Evolutionary conservation across 768 basidiomycete species (phyloP).

Genomic region (Mrakia gelida): DNA sequence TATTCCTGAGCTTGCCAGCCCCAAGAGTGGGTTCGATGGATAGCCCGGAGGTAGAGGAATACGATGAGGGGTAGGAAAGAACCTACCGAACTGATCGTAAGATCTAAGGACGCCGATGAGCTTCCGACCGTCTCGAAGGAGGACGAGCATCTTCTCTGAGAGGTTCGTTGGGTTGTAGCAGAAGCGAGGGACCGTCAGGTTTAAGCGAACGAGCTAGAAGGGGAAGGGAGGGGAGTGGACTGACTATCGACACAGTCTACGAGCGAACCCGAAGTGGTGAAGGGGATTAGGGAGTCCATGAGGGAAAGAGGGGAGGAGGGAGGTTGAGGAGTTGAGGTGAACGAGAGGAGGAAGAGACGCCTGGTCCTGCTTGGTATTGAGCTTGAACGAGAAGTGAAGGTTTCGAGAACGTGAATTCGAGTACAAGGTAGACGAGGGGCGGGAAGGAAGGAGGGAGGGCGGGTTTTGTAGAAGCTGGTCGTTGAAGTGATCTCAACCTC

Average conservation of each 20-base stretch:
- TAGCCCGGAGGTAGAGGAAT: background rate
- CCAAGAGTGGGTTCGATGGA: background rate
- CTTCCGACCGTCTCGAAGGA: constrained; percentile 92
- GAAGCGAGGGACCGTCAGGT: background rate
- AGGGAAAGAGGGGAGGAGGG: background rate
- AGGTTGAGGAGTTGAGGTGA: background rate
- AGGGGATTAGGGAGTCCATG: constrained; percentile 95
- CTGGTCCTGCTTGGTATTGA: background rate
- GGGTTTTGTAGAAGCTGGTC: too few relatives aligned
- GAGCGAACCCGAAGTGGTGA: constrained; percentile 96
- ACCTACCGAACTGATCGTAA: constrained; percentile 96
- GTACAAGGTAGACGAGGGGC: background rate
- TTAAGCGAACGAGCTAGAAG: background rate
- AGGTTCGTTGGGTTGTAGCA: background rate
- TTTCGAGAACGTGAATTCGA: background rate
- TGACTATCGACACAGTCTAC: constrained; percentile 99
- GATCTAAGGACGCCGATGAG: constrained; percentile 91
- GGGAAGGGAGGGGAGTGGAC: constrained; percentile 43
- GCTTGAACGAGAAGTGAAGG: background rate
- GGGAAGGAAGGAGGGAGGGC: background rate
- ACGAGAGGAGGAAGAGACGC: background rate
- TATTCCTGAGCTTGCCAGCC: background rate
- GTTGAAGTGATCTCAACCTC: too few relatives aligned
- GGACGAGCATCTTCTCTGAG: constrained; percentile 95
- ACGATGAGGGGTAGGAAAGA: background rate